Conservation (phyloP, 139 green algal species). For the Chlorella sp. region DNA sequence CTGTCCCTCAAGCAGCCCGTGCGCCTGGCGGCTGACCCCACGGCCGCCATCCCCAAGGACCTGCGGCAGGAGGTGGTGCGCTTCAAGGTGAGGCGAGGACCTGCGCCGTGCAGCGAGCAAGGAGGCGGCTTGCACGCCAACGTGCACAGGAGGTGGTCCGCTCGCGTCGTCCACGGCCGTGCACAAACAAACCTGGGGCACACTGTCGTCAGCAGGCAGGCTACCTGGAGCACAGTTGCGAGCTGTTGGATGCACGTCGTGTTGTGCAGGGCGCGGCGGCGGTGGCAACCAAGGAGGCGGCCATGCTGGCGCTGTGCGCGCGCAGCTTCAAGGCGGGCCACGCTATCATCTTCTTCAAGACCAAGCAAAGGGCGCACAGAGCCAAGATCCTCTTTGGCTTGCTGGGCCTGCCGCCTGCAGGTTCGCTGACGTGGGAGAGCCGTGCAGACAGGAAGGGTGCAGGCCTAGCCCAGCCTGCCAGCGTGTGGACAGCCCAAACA, state of each 20-base stretch:
- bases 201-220: not conserved
- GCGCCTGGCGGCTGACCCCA: conserved; percentile 82
- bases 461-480: no score
- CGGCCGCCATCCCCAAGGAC: conserved; percentile 48
- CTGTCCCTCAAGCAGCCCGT: conserved; percentile 80
- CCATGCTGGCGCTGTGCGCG: conserved; percentile 76
- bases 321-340: conserved; percentile 59
- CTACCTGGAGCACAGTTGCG: not conserved
- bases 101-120: no score
- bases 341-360: conserved; percentile 89
- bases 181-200: no score
- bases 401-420: conserved; percentile 58
- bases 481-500: no score
- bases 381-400: conserved; percentile 95
- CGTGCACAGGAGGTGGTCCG: no score
- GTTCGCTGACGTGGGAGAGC: no score
- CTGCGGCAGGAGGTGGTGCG: conserved; percentile 87
- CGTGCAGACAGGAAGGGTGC: no score
- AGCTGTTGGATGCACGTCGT: not conserved
- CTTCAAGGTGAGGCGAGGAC: conserved; percentile 58
- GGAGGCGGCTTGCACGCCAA: no score
- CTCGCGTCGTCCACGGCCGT: no score
- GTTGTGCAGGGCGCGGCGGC: conserved; percentile 10
- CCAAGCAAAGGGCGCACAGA: conserved; percentile 85
- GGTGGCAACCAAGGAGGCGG: conserved; percentile 74